These are phyloP conservation scores for Trichoderma arundinaceum DNA, from an alignment of 2,329 filamentous ascomycete species.

Conservation along the genomic window DNA sequence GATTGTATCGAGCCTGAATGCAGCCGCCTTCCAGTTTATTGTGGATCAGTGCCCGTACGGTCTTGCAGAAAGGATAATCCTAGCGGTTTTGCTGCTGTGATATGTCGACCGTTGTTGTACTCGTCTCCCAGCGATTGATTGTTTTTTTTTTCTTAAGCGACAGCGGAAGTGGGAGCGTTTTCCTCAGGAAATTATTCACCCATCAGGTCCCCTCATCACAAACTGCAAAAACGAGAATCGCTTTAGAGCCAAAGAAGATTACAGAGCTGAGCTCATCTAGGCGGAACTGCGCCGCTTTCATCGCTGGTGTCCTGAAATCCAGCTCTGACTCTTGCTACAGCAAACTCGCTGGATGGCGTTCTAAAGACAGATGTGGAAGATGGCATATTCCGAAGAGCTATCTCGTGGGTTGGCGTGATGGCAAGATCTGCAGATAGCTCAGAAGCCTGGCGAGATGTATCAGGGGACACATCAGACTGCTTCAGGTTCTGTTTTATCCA, in stretches of 20 bases:
- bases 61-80: not conserved
- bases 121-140: too few relatives aligned
- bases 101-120: not conserved
- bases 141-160: too few relatives aligned
- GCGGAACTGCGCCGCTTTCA: not conserved
- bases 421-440: not conserved
- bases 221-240: too few relatives aligned
- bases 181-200: too few relatives aligned
- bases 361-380: slow-evolving; percentile 31
- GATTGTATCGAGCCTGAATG: not conserved
- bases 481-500: slow-evolving; percentile 53
- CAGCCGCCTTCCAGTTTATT: not conserved
- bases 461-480: not conserved
- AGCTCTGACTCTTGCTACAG: slow-evolving; percentile 7
- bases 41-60: too few relatives aligned
- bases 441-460: not conserved
- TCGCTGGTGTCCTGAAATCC: slow-evolving; percentile 12
- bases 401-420: not conserved
- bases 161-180: too few relatives aligned
- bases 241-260: not conserved
- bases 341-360: slow-evolving; percentile 29
- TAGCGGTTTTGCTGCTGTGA: not conserved
- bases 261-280: not conserved
- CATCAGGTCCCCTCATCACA: too few relatives aligned
- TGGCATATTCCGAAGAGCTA: slow-evolving; percentile 31